Conservation (phyloP, 306 rosid genomes). For the Biancaea sappan region DNA sequence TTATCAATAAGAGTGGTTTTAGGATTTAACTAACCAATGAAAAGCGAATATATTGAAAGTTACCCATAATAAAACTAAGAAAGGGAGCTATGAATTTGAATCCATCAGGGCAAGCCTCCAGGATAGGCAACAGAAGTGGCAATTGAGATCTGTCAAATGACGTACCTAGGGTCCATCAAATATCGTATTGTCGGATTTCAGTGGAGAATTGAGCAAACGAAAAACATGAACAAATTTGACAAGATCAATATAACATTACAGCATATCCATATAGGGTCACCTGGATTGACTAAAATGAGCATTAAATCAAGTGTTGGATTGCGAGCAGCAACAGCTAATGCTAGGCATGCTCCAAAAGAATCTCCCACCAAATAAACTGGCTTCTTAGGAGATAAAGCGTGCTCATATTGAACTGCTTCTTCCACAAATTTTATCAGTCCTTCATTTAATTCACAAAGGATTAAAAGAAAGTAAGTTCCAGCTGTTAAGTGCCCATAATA, state of each 20-base stretch:
- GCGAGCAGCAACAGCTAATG: constrained; percentile 89
- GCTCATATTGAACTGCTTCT: constrained; percentile 68
- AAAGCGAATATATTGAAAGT: constrained; percentile 6
- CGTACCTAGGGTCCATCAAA: constrained; percentile 62
- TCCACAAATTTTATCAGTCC: constrained; percentile 83
- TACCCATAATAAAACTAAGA: constrained; percentile 75
- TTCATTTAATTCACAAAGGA: constrained; percentile 26
- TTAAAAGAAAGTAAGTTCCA: background rate
- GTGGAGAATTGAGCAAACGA: constrained; percentile 20
- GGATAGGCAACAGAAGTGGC: constrained; percentile 71
- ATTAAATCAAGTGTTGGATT: constrained; percentile 81
- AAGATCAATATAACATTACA: background rate
- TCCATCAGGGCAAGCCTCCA: constrained; percentile 74
- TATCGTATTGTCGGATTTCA: constrained; percentile 36
- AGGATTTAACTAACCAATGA: background rate
- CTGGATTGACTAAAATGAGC: constrained; percentile 73
- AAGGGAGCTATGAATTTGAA: constrained; percentile 64
- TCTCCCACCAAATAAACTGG: constrained; percentile 94
- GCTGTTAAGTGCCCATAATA: constrained; percentile 25
- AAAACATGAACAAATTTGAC: constrained; percentile 22
- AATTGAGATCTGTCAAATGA: constrained; percentile 79
- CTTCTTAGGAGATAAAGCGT: constrained; percentile 69
- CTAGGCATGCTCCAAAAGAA: constrained; percentile 92
- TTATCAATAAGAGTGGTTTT: too few relatives aligned
- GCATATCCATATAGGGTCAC: constrained; percentile 34